These are phyloP conservation scores for Epichloe amarillans DNA, from an alignment of 2,329 filamentous ascomycete species.

Conservation along the genomic window DNA sequence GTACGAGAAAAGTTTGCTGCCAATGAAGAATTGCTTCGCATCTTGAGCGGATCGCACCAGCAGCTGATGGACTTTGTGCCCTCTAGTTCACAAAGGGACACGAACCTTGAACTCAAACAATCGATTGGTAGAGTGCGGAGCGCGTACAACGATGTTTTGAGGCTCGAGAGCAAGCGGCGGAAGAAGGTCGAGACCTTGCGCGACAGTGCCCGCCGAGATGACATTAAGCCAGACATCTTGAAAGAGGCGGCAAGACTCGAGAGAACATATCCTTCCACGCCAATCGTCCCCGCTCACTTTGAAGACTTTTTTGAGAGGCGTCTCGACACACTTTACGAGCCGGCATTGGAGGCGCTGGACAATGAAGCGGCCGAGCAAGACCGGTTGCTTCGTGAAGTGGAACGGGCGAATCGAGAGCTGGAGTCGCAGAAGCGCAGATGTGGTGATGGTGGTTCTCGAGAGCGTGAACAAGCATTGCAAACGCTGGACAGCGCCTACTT, in stretches of 20 bases:
- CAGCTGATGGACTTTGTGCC: conserved; percentile 82
- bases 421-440: conserved; percentile 54
- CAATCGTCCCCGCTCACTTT: conserved; percentile 79
- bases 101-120: conserved; percentile 68
- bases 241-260: conserved; percentile 75
- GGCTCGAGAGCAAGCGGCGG: conserved; percentile 67
- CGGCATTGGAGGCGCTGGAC: conserved; percentile 56
- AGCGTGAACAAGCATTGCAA: conserved; percentile 78
- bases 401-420: conserved; percentile 68
- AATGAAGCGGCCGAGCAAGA: conserved; percentile 68
- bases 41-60: conserved; percentile 68
- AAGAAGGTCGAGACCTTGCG: conserved; percentile 68
- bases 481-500: conserved; percentile 81
- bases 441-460: conserved; percentile 46
- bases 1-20: conserved; percentile 69
- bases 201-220: conserved; percentile 71
- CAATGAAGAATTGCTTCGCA: conserved; percentile 58
- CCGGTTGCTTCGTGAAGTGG: conserved; percentile 52
- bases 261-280: conserved; percentile 70
- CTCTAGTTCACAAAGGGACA: conserved; percentile 63
- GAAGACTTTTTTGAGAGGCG: conserved; percentile 80
- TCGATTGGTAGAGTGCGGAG: conserved; percentile 66
- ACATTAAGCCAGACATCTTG: conserved; percentile 76
- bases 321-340: conserved; percentile 62
- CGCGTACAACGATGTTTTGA: conserved; percentile 70